Base-by-base conservation (phyloP, 257 asterid species). In the Knoxia roxburghii region DNA sequence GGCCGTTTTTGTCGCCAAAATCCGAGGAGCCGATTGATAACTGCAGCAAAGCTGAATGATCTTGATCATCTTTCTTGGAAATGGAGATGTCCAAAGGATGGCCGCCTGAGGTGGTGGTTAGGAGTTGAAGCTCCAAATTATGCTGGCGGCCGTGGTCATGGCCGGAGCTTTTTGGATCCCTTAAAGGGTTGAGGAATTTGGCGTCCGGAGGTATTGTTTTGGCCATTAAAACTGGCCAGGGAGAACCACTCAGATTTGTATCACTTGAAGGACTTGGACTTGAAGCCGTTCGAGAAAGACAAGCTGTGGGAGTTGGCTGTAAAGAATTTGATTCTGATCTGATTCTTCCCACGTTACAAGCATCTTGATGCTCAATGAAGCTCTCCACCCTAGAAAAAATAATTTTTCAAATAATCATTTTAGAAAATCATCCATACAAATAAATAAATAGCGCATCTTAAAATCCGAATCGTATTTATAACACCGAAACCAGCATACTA, bases 331-430 rank as follows among this genome's bases (percentile, higher is more conserved):
- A 72, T 64, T 79, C 84, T 15, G 83, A 70, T 68, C 73, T 68
- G 65, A 77, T 68, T 24, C 75, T 73, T 23, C 81, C 85, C 68
- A 79, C 68, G 54, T 75, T 77, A 43, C 85, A 82, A 52, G 79
- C 85, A 69, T 79, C 87, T 79, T 82, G 87, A 54, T 82, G 87
- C 67, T 82, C 87, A 18, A 82, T 82, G 77, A 82, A 82, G 48
- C 85, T 82, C 75, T 82, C 87, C 70, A 82, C 87, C 79, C 87
- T 82, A 72, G 6, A 23, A 30, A 10, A 66, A 41, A 55, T 13
- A 26, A 56, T 14, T 59, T 18, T 18, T 18, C 46, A 3, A 6
- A 49, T 15, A 60, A 43, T 4, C 29, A 45, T 52, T 43, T 18
- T 39, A 41, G 39, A 9, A 27, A 33, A 26, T 40, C 12, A 12